Evolutionary conservation across 768 basidiomycete genomes (phyloP), one percentile per base, ranked within the genome.

Genomic region (Tulasnella sp.): DNA sequence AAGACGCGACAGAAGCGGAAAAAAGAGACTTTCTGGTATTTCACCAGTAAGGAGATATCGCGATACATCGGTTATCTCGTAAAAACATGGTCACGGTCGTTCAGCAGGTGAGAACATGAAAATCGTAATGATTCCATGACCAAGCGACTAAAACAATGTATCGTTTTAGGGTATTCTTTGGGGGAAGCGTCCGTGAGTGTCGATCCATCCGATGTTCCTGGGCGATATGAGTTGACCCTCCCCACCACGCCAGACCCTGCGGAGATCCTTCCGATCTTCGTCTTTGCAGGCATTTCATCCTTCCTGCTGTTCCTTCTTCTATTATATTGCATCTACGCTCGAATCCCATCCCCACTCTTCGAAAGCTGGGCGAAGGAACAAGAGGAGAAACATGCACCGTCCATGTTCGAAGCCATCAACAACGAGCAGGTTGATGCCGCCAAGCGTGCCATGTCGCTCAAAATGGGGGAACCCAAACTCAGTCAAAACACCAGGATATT

Each of bases 341-440:
- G 50, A 31, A n/a, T 52, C n/a, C 50, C 50, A 24, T 52, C 50
- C 8, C n/a, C 17, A 29, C 19, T 19, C n/a, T 38, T 52, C 25
- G 9, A 29, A 24, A 52, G 29, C 5, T 38, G 24, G 27, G n/a
- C 27, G 12, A 19, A 27, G 24, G 24, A 29, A 19, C n/a, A 52
- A 19, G n/a, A 25, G 50, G 50, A 31, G n/a, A 52, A 52, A 52
- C 25, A 52, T 52, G 50, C 50, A n/a, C n/a, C n/a, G 22, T 19
- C 49, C 27, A 52, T 59, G 44, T 60, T 60, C 31, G 12, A 60
- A 9, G 56, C 59, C 12, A 43, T 59, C n/a, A 59, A n/a, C 19
- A 12, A 5, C 30, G 58, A 25, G 29, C 59, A 60, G 42, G 59
- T 49, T 9, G 3, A 15, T 9, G 59, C 59, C n/a, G 59, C 58